Percentiles rank a stretch among this genome's conserved stretches.
These are phyloP conservation scores for Phytophthora foliorum DNA, from an alignment of 352 stramenopile genomes.

Conservation along the genomic window DNA sequence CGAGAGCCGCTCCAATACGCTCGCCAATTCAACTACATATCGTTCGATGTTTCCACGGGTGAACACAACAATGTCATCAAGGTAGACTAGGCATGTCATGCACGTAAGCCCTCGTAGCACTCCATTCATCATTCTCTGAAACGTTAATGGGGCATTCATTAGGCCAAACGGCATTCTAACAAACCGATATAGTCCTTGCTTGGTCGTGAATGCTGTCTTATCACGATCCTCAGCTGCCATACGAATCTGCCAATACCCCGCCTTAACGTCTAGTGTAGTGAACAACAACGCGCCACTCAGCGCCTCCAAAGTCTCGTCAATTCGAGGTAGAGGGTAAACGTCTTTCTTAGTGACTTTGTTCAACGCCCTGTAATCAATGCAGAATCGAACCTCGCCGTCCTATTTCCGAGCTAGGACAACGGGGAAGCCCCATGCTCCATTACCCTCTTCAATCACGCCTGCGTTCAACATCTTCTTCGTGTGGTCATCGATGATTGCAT, in stretches of 20 bases:
- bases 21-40: too few relatives aligned
- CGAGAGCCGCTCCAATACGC: too few relatives aligned
- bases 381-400: not conserved
- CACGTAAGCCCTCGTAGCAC: too few relatives aligned
- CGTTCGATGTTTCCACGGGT: too few relatives aligned
- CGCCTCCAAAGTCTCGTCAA: not conserved
- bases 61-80: too few relatives aligned
- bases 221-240: slow-evolving; percentile 19
- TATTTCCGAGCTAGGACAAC: not conserved
- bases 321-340: not conserved
- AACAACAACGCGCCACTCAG: not conserved
- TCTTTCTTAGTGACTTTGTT: not conserved
- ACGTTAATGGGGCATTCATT: too few relatives aligned
- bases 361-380: not conserved
- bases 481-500: not conserved
- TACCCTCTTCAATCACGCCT: not conserved
- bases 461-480: not conserved
- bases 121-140: too few relatives aligned
- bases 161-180: not conserved
- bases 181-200: too few relatives aligned
- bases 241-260: too few relatives aligned
- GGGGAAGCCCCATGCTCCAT: not conserved
- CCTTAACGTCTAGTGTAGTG: not conserved
- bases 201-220: too few relatives aligned
- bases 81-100: too few relatives aligned